Evolutionary conservation across 2,329 filamentous ascomycete species (phyloP).

Genomic region (Chaetomium sp.): DNA sequence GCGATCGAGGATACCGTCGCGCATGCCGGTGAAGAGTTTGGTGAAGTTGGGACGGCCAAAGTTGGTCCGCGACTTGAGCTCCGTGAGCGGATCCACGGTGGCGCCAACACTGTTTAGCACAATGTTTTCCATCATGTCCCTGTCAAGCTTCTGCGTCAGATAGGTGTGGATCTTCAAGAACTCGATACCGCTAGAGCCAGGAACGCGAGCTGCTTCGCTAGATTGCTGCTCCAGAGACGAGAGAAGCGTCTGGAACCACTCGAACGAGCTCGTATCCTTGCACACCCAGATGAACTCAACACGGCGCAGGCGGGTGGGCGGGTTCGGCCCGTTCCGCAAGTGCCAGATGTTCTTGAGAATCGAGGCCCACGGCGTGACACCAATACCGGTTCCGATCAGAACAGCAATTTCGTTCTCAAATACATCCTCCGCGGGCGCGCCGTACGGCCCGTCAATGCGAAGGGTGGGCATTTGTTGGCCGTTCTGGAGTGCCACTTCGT

Average conservation of each 20-base stretch:
- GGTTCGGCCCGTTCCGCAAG: conserved; percentile 81
- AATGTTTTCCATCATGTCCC: conserved; percentile 92
- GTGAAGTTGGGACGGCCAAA: conserved; percentile 90
- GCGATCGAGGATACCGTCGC: conserved; percentile 77
- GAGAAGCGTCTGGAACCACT: conserved; percentile 96
- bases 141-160: conserved; percentile 86
- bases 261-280: conserved; percentile 90
- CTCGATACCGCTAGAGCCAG: conserved; percentile 63
- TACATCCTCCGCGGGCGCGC: conserved; percentile 93
- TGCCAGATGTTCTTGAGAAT: conserved; percentile 99
- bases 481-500: conserved; percentile 91
- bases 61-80: conserved; percentile 83
- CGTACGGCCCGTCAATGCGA: conserved; percentile 91
- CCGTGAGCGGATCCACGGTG: conserved; percentile 82
- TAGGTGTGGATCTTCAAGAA: conserved; percentile 98
- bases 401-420: conserved; percentile 89
- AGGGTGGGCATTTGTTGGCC: conserved; percentile 87
- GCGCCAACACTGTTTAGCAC: conserved; percentile 91
- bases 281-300: conserved; percentile 99
- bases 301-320: conserved; percentile 78
- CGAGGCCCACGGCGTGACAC: conserved; percentile 78
- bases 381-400: conserved; percentile 79
- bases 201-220: conserved; percentile 58
- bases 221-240: conserved; percentile 86
- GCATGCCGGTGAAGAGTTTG: conserved; percentile 74